A percentile compares a stretch with the other conserved stretches of the same genome.
Evolutionary conservation across 176 grass and related monocot species (phyloP).

Genomic region (Sorghum bicolor): DNA sequence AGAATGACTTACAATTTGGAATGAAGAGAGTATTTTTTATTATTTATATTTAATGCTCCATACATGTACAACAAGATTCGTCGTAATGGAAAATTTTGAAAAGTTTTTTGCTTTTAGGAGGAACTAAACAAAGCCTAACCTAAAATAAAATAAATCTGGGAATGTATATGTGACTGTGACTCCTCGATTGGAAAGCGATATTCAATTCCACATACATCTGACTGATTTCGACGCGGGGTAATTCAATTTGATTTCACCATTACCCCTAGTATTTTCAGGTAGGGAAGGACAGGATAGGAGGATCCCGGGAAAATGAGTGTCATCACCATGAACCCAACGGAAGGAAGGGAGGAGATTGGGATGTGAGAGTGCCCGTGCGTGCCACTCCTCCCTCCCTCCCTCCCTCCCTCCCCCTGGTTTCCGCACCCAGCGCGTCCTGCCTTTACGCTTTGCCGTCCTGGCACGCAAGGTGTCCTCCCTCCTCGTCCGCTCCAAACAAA

Average conservation of each 20-base stretch:
- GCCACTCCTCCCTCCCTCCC: no score
- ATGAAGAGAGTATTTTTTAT: no score
- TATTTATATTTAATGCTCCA: no score
- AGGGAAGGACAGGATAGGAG: neutral
- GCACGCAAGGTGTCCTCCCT: constrained; percentile 23
- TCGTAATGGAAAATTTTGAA: no score
- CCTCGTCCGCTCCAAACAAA: neutral
- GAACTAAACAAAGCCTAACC: no score
- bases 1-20: no score
- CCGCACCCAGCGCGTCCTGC: no score
- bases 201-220: neutral
- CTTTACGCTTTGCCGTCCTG: constrained; percentile 22
- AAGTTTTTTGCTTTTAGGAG: no score
- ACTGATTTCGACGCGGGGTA: neutral
- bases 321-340: neutral
- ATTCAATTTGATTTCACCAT: neutral
- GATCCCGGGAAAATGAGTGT: neutral
- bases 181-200: neutral
- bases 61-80: no score
- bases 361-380: no score
- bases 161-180: neutral
- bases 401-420: no score
- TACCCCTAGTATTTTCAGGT: neutral
- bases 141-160: no score
- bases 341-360: neutral